Evolutionary conservation across 75 land plant species (phyloP), one percentile per base, ranked within the genome.

Genomic region (Chamaecyparis obtusa): DNA sequence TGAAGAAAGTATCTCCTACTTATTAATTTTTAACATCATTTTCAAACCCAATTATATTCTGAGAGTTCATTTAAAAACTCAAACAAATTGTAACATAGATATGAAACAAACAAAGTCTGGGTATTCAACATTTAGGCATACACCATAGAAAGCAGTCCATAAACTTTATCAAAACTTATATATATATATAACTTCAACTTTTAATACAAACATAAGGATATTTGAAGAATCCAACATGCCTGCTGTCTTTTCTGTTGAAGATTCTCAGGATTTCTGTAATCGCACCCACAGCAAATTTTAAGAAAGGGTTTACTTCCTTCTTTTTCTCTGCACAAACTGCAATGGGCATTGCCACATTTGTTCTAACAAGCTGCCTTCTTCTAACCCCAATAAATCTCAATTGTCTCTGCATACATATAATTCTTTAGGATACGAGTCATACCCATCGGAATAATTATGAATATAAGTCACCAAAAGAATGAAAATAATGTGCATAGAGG

Each of bases 191-290:
- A 51, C 10, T 51, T 51, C 35, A 0, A n/a, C 11, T 27, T 71
- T 72, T 72, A 10, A 32, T 72, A 11, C 11, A 10, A 32, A 32
- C 13, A 8, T 32, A 2, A 33, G 36, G 36, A 33, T 33, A 72
- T 72, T 1, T 72, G 15, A 72, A 33, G 36, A 72, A 32, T 81
- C 46, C 32, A 81, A 46, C 83, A 81, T 39, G 48, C 83, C 83
- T 81, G 83, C 81, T 35, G 19, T 81, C 83, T 81, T 44, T 21
- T 81, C 27, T 46, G 46, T 27, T 21, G 33, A 81, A 81, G 83
- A 81, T 46, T 27, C 83, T 81, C 24, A 81, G 41, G 30, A 81
- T 27, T 30, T 81, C 83, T 27, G 83, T 81, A 32, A 11, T 51
- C 51, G 30, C n/a, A 32, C 83, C 83, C 3, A 81, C 83, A 10